These are phyloP conservation scores for Phytophthora constricta DNA, from an alignment of 352 stramenopile species.

Conservation along the genomic window DNA sequence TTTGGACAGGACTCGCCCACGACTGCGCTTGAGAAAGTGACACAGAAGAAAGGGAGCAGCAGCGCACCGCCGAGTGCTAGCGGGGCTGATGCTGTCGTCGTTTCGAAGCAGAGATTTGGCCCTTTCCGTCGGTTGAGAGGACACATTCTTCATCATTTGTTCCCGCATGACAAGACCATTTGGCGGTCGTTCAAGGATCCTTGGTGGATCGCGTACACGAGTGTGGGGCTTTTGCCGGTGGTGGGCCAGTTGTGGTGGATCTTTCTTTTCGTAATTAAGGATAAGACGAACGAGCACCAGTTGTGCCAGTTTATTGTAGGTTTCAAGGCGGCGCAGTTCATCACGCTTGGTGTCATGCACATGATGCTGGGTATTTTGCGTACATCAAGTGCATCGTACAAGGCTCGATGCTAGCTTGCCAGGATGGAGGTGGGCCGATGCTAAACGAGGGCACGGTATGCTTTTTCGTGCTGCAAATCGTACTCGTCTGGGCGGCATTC, in stretches of 20 bases:
- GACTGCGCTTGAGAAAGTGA: conserved; percentile 9
- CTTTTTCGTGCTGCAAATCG: conserved; percentile 88
- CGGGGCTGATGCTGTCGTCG: neutral
- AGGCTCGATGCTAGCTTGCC: conserved; percentile 64
- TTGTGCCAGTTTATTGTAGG: conserved; percentile 93
- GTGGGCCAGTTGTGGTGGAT: conserved; percentile 92
- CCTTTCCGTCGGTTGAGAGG: conserved; percentile 60
- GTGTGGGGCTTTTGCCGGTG: conserved; percentile 82
- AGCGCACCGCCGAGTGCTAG: conserved; percentile 3
- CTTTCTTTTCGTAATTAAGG: conserved; percentile 89
- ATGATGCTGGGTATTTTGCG: conserved; percentile 65
- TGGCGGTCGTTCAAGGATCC: conserved; percentile 87
- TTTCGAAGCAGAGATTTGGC: conserved; percentile 21
- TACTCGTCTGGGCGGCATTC: conserved; percentile 86
- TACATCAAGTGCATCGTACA: conserved; percentile 80
- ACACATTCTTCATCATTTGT: conserved; percentile 88
- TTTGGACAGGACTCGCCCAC: conserved; percentile 52
- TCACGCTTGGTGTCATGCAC: conserved; percentile 83
- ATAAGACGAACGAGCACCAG: conserved; percentile 93
- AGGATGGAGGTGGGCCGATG: conserved; percentile 61
- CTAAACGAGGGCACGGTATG: conserved; percentile 73
- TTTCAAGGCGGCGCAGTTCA: conserved; percentile 92
- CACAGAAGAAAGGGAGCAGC: neutral
- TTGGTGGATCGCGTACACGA: conserved; percentile 81
- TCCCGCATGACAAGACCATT: conserved; percentile 88